Base-by-base conservation (phyloP, 805 yeast genomes). In the Kuraishia cidri region DNA sequence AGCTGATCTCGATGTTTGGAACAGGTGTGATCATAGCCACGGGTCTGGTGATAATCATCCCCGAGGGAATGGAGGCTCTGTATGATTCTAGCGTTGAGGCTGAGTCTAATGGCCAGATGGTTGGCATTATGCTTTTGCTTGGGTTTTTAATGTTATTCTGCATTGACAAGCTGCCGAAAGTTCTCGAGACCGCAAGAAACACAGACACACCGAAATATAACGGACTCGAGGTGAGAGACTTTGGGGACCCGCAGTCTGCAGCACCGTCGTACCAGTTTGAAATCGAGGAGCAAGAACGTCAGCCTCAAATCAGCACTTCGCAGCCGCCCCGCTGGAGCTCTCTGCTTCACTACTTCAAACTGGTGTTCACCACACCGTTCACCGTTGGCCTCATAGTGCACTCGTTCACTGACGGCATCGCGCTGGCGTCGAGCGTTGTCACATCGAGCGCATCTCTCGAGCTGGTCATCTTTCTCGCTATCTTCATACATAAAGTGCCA, bases 401-500 rank as follows among this genome's bases (percentile, higher is more conserved):
- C 46, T 72, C 84, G 1, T 44, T 74, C 3, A 73, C 83, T 2
- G 94, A 82, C 44, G 94, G 94, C 2, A 58, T 82, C 5, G 79
- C 86, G 0, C 56, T 82, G 23, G 86, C 87, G 0, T 69, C 86
- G 0, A 64, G 80, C 1, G 61, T 53, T 2, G 28, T 47, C 11
- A 46, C 69, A 8, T 45, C 58, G 14, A 56, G 56, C 35, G 45
- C 54, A 6, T 50, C 61, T 5, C 52, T 67, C 24, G 63, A 56
- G 37, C 24, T 60, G 30, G 42, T 75, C 24, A 72, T 82, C 32
- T 69, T 78, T 30, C 32, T 75, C 9, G 77, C 84, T 9, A 70
- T 82, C 19, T 62, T 81, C 37, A 46, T 79, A 21, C 92, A 82
- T 58, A 82, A 82, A 50, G 59, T 81, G 4, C 92, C 92, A 0